Evolutionary conservation across 1,284 basidiomycete genomes (phyloP), one percentile per base, ranked within the genome.

Genomic region (Irpex lacteus): DNA sequence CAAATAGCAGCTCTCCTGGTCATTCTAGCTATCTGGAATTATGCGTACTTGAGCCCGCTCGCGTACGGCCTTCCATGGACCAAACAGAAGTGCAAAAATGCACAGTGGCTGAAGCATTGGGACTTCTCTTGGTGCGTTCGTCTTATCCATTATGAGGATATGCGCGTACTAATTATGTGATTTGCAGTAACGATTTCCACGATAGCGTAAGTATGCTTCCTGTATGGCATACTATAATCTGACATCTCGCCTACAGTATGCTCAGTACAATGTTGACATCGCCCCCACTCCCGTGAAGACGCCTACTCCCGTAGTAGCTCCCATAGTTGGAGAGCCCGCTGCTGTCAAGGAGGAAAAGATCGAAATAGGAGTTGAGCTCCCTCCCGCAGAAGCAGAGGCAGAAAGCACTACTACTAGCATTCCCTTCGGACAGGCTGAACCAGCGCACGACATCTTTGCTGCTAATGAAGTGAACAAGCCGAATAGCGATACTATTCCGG

Each of bases 51-150:
- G 73, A 91, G 90, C 67, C 92, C 97, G 0, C 75, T 99, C 58
- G 82, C 87, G 0, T 99, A 99, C 75, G 98, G 94, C 0, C 85
- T 78, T 18, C 82, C 86, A 0, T 99, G 98, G 98, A 99, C 96
- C 36, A 90, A 84, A 76, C 73, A 73, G 9, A 83, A 92, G 66
- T 99, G 97, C 73, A 77, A 86, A 65, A 83, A 81, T 55, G 90
- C 95, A 4, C 89, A 89, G 72, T 96, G 94, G 94, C 71, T 96
- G 62, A 93, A 90, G 79, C 91, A 88, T 1, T 99, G 98, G 97
- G 98, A 99, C 76, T 98, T 99, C 74, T 87, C 89, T 63, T 98
- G 96, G 89, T 92, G 72, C 73, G 34, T 34, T 19, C 40, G 18
- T 52, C 37, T 11, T 47, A 32, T 32, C 18, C 2, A 8, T 18